Evolutionary conservation across 257 asterid genomes (phyloP), one percentile per base, ranked within the genome.

Genomic region (Fraxinus anomala): DNA sequence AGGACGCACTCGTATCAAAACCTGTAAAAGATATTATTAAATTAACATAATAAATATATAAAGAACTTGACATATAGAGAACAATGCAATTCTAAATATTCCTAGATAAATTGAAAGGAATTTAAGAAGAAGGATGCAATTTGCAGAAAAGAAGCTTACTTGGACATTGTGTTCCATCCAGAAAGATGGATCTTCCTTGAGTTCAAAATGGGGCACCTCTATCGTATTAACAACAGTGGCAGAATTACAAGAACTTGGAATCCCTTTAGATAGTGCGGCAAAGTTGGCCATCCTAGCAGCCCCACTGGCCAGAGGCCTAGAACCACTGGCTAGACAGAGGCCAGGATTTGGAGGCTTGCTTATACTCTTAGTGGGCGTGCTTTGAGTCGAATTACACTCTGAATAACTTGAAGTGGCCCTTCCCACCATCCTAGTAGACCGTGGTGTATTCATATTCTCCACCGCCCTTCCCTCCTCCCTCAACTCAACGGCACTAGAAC

Each of bases 161-260:
- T 96, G 99, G 76, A 96, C 99, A 81, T 89, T 96, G 85, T 96
- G 98, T 75, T 96, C 98, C 94, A 91, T 83, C 99, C 99, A 96
- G 82, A 93, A 96, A 3, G 97, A 92, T 16, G 97, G 88, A 73
- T 96, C 97, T 84, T 92, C 97, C 84, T 89, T 92, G 66, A 93
- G 97, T 67, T 88, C 98, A 84, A 92, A 96, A 86, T 86, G 85
- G 21, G 99, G 99, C 76, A 92, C 97, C 82, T 90, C 94, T 69
- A 84, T 88, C 28, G 92, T 82, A 78, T 89, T 92, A 71, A 93
- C 92, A 71, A 87, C 88, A 73, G 87, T 84, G 1, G 83, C 42
- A 0, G 80, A 76, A 79, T 79, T 89, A 86, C 88, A 73, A 75
- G 91, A 82, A 72, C 84, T 83, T 26, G 96, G 89, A 16, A 81